These are phyloP conservation scores for Ceratopteris richardii DNA, from an alignment of 75 land plant genomes.

Conservation along the genomic window DNA sequence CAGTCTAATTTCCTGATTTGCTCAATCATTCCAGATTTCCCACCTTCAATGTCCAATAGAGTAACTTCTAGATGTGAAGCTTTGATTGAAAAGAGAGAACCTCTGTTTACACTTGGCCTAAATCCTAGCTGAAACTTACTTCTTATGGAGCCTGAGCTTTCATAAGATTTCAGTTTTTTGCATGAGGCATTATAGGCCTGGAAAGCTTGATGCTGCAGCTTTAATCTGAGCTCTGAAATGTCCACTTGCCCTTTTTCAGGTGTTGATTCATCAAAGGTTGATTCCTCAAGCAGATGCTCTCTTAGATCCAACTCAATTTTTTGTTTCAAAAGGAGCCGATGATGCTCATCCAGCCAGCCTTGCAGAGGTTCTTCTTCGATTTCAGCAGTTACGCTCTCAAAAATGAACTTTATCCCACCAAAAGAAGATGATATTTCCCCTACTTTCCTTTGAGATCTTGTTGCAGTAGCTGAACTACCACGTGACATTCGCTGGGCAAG, in stretches of 20 bases:
- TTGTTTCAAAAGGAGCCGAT: constrained; percentile 63
- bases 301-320: constrained; percentile 64
- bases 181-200: constrained; percentile 71
- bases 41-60: constrained; percentile 73
- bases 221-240: constrained; percentile 26
- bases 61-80: constrained; percentile 69
- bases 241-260: constrained; percentile 9
- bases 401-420: constrained; percentile 51
- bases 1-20: constrained; percentile 63
- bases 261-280: constrained; percentile 33
- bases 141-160: constrained; percentile 73
- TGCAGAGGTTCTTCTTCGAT: constrained; percentile 99
- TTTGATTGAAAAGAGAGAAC: constrained; percentile 57
- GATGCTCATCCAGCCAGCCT: constrained; percentile 99
- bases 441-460: constrained; percentile 7
- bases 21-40: constrained; percentile 77
- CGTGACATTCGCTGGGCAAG: constrained; percentile 46
- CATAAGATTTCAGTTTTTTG: constrained; percentile 39
- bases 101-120: constrained; percentile 50
- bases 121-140: constrained; percentile 80
- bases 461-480: constrained; percentile 4
- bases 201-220: constrained; percentile 60
- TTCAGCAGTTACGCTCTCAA: constrained; percentile 68
- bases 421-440: constrained; percentile 10
- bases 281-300: constrained; percentile 61